phyloP scores from a whole-genome alignment of 805 yeast genomes.

The Ogataea paraovalis region DNA sequence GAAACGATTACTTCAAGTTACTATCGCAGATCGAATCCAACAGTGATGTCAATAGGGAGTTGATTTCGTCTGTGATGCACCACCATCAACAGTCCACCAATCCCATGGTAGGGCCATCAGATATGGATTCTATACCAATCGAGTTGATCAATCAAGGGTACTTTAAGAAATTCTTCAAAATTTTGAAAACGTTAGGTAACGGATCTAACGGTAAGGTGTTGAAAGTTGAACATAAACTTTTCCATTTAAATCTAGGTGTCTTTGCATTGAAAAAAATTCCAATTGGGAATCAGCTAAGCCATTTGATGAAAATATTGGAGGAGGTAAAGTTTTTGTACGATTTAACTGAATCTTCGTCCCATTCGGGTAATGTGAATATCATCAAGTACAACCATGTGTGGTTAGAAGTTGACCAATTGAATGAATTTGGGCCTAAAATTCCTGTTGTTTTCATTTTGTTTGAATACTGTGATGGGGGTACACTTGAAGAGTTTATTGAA shows the following conservation, averaged over 20 bases:
- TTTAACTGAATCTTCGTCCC: constrained; percentile 33
- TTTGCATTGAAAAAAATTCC: constrained; percentile 86
- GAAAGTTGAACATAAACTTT: constrained; percentile 77
- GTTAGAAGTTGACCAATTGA: constrained; percentile 63
- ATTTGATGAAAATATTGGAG: constrained; percentile 64
- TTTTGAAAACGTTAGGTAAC: constrained; percentile 59
- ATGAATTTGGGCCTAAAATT: constrained; percentile 52
- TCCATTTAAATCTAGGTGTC: constrained; percentile 65
- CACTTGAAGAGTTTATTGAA: constrained; percentile 62
- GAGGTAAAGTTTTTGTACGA: constrained; percentile 73
- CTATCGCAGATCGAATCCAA: constrained; percentile 19
- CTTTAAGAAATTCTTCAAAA: constrained; percentile 65
- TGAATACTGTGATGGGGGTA: constrained; percentile 88
- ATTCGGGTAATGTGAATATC: constrained; percentile 44
- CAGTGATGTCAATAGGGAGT: constrained; percentile 18
- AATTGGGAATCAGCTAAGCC: constrained; percentile 70
- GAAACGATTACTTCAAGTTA: constrained; percentile 29
- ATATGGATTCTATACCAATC: constrained; percentile 19
- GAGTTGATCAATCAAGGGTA: constrained; percentile 79
- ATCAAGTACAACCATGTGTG: constrained; percentile 89
- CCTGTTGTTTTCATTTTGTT: constrained; percentile 71
- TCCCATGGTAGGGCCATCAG: constrained; percentile 1
- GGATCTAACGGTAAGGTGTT: constrained; percentile 86
- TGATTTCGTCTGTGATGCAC: constrained; percentile 13
- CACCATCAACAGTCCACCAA: constrained; percentile 5